Conservation (phyloP, 139 green algal genomes). For the Chlorella sp. region DNA sequence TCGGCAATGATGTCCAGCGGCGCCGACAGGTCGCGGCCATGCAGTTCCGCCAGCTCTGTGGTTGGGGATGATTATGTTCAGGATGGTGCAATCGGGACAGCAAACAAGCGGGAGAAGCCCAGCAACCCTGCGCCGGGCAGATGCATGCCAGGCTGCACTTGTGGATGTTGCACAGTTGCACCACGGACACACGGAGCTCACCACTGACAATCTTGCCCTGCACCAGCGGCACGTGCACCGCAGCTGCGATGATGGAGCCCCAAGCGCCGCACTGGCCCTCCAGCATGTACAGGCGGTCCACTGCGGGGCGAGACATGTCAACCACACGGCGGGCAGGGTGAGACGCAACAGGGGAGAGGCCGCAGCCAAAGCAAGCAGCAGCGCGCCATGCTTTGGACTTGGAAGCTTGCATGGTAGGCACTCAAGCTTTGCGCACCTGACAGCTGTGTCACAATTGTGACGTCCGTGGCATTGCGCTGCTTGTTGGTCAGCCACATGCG, state of each 20-base stretch:
- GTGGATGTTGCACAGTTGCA: too few species aligned
- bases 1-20: conserved; percentile 26
- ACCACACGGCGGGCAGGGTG: too few species aligned
- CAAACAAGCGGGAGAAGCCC: too few species aligned
- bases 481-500: conserved; percentile 37
- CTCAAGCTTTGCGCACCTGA: background rate
- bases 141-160: too few species aligned
- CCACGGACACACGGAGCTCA: too few species aligned
- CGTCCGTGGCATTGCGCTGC: conserved; percentile 35
- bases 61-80: too few species aligned
- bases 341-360: background rate
- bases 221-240: conserved; percentile 42
- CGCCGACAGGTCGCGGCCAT: background rate
- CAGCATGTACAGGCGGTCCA: conserved; percentile 44
- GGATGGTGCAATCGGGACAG: too few species aligned
- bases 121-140: too few species aligned
- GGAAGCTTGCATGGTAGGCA: too few species aligned
- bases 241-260: conserved; percentile 37
- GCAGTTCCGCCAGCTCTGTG: conserved; percentile 17
- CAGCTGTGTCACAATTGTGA: conserved; percentile 50
- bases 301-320: background rate
- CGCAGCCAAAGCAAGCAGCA: background rate
- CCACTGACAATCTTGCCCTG: conserved; percentile 18
- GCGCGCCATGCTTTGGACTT: too few species aligned
- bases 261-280: conserved; percentile 39